phyloP scores from a whole-genome alignment of 345 rosid species.

The Aethionema arabicum region DNA sequence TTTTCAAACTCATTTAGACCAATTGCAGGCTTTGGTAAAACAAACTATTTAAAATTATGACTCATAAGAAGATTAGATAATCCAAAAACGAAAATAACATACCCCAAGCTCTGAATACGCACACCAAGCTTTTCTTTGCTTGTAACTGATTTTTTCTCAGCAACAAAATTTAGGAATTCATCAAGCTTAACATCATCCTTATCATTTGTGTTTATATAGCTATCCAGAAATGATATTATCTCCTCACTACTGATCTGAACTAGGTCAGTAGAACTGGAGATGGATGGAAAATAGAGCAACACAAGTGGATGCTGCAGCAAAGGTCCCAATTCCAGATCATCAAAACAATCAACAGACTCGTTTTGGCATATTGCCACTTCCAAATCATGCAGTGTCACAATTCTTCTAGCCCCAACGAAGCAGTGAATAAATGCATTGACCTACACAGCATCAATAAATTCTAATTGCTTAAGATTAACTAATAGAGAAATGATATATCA shows the following conservation, averaged over 20 bases:
- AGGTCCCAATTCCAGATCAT: constrained; percentile 76
- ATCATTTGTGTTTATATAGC: constrained; percentile 41
- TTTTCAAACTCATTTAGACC: not conserved
- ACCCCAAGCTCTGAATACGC: constrained; percentile 77
- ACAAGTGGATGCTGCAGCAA: constrained; percentile 65
- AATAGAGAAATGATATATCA: not conserved
- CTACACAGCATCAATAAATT: constrained; percentile 38
- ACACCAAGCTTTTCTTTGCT: constrained; percentile 74
- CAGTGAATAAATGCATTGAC: constrained; percentile 87
- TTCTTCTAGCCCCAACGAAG: constrained; percentile 63
- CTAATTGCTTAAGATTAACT: not conserved
- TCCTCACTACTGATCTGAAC: constrained; percentile 63
- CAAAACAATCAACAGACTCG: constrained; percentile 65
- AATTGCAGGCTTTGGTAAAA: not conserved
- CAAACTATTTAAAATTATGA: not conserved
- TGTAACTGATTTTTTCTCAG: constrained; percentile 46
- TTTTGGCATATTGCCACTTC: constrained; percentile 64
- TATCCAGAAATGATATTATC: constrained; percentile 50
- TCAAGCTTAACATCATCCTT: constrained; percentile 45
- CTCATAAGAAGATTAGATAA: constrained; percentile 15
- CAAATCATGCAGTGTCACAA: constrained; percentile 76
- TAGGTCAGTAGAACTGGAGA: constrained; percentile 43
- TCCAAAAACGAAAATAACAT: constrained; percentile 27
- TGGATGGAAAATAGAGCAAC: constrained; percentile 57
- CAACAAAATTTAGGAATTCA: constrained; percentile 69